Evolutionary conservation across 1,139 yeast species (phyloP), one percentile per base, ranked within the genome.

Genomic region (Suhomyces panamericanus): DNA sequence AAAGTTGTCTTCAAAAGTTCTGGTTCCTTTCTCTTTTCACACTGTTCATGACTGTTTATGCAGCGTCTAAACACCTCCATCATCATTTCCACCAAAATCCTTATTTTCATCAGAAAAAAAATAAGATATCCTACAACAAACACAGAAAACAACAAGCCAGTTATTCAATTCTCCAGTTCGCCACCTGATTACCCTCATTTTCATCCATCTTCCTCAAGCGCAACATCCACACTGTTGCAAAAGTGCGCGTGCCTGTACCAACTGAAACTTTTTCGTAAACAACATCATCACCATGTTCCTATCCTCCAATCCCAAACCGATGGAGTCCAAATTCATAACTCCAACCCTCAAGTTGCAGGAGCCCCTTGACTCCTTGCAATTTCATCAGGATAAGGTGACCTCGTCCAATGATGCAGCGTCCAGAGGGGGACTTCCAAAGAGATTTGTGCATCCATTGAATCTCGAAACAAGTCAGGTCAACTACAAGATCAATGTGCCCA

Each of bases 251-350:
- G 47, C 41, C 32, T 32, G 26, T 31, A 41, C 47, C 43, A 43
- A 40, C 39, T 39, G 43, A 44, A 44, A 41, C 41, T 35, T 44
- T 44, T 44, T 44, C 47, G 47, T 44, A 44, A 44, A 44, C 47
- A 44, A 44, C 43, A 40, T 35, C 35, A 37, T 32, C 38, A 33
- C 37, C 22, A 62, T 90, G 96, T 41, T 75, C 80, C 60, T 85
- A 79, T 27, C 42, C 33, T 20, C 32, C 33, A 36, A 28, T 34
- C 40, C 38, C 30, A 41, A 46, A 32, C 49, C 49, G 27, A 38
- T 38, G 38, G 58, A 52, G 30, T 46, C 63, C 38, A 67, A 63
- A 49, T 63, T 60, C 52, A 63, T 73, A 32, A 52, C 66, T 15
- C 75, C 77, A 7, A 67, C 76, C 4, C 56, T 73, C 43, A 63